Evolutionary conservation across 345 rosid genomes (phyloP).

Genomic region (Eucalyptus urophylla): DNA sequence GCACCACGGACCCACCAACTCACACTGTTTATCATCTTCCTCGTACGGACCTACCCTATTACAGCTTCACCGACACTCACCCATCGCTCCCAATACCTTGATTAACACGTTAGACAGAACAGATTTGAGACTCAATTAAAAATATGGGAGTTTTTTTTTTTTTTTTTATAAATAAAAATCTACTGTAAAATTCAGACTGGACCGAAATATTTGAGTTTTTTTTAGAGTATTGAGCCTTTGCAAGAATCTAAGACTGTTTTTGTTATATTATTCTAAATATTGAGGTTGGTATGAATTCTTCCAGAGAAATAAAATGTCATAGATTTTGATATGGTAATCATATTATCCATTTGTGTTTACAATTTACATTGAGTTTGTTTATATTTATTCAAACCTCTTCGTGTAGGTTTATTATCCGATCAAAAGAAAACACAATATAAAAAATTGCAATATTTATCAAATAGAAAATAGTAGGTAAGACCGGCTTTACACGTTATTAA

Average conservation of each 20-base stretch:
- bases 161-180: no score
- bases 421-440: background rate
- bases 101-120: no score
- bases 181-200: background rate
- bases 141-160: no score
- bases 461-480: no score
- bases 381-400: no score
- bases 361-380: background rate
- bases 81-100: background rate
- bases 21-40: background rate
- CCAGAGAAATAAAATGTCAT: background rate
- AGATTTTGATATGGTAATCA: background rate
- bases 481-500: no score
- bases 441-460: background rate
- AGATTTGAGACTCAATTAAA: no score
- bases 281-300: background rate
- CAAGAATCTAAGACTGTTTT: background rate
- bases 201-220: background rate
- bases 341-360: background rate
- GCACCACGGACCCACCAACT: background rate
- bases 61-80: background rate
- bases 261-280: background rate
- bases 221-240: no score
- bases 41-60: background rate
- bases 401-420: background rate